Evolutionary conservation across 306 rosid species (phyloP).

Genomic region (Cucurbita maxima): DNA sequence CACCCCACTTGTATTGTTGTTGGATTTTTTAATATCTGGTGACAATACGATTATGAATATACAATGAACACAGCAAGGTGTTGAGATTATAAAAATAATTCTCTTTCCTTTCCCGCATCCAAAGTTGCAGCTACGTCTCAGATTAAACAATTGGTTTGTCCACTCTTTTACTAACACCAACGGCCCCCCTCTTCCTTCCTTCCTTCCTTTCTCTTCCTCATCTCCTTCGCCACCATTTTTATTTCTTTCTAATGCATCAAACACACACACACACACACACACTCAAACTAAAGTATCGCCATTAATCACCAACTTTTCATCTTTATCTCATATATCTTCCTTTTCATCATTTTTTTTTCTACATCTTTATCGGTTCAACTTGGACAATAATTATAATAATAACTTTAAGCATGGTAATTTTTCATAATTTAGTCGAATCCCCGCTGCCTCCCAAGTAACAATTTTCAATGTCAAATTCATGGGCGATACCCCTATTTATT

Average conservation of each 20-base stretch:
- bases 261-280: neutral
- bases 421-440: too few species aligned
- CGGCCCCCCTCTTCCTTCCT: neutral
- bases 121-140: neutral
- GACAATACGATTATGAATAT: neutral
- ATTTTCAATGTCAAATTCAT: too few species aligned
- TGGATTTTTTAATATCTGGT: neutral
- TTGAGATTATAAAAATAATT: neutral
- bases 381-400: too few species aligned
- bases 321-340: too few species aligned
- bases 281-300: neutral
- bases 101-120: neutral
- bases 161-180: slow-evolving; percentile 1
- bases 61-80: neutral
- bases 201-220: neutral
- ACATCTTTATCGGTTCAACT: too few species aligned
- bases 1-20: neutral
- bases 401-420: too few species aligned
- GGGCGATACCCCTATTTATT: too few species aligned
- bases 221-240: too few species aligned
- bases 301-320: neutral
- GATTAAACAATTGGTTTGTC: slow-evolving; percentile 1
- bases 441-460: too few species aligned
- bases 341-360: too few species aligned
- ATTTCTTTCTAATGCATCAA: neutral